Evolutionary conservation across 78 protist genomes (phyloP), one percentile per base, ranked within the genome.

Genomic region (Dictyostelium citrinum): DNA sequence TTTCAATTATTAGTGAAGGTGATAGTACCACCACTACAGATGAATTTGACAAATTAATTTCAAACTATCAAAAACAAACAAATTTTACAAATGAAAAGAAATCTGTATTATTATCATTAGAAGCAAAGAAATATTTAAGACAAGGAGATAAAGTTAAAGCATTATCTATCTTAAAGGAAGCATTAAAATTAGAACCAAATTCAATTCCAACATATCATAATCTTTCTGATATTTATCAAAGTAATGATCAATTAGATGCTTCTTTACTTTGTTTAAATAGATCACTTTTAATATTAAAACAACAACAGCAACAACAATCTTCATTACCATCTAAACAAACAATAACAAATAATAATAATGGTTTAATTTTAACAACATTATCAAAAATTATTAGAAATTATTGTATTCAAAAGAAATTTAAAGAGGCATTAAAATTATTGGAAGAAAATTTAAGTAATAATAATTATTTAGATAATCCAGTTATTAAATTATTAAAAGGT

Each of bases 171-270:
- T 27, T n/a, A 5, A 82, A 60, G 31, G 5, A n/a, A 20, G 24
- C 68, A 31, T 58, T 84, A 43, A 14, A 49, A 60, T 7, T 22
- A 6, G 20, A 29, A 8, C 27, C 37, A 33, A 31, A 0, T n/a
- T 81, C 72, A 20, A 49, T 60, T 31, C 20, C 31, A 3, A 24
- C 31, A 7, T 77, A n/a, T 16, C 58, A 86, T 35, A 61, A 86
- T 39, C 9, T 86, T 24, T 43, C 79, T 29, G 71, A 45, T 31
- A 46, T 86, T 35, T 86, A 86, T 74, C 84, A 86, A 41, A 51
- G 64, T 67, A 31, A 58, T 31, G 74, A 78, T 20, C 35, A 29
- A 27, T 78, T 61, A 8, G 93, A 86, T 22, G 80, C 80, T 27
- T 41, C 81, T 14, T 41, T 64, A 31, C 51, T 78, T 46, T 86